Percentiles rank a stretch among this genome's conserved stretches.
Evolutionary conservation across 371 early-diverging fungal genomes (phyloP).

Genomic region (Enterocytospora artemiae): DNA sequence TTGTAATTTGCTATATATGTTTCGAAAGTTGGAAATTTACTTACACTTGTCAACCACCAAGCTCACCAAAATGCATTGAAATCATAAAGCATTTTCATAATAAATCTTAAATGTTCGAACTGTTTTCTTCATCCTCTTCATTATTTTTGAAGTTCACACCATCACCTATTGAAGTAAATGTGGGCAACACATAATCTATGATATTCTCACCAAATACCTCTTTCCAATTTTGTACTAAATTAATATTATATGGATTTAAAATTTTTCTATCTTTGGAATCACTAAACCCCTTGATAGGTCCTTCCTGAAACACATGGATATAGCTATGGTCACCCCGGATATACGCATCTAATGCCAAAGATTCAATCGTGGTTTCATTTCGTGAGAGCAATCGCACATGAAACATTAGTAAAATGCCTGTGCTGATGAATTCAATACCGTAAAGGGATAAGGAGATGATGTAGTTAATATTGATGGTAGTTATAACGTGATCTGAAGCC

Average conservation of each 20-base stretch:
- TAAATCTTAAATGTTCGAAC: too few species aligned
- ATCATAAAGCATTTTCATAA: too few species aligned
- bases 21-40: too few species aligned
- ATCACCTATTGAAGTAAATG: conserved; percentile 52
- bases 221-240: conserved; percentile 64
- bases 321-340: conserved; percentile 32
- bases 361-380: conserved; percentile 88
- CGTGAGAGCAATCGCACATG: conserved; percentile 70
- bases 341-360: conserved; percentile 45
- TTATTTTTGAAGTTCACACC: conserved; percentile 51
- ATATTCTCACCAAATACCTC: conserved; percentile 65
- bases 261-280: conserved; percentile 60
- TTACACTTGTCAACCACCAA: too few species aligned
- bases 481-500: not conserved
- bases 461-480: conserved; percentile 56
- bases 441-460: conserved; percentile 58
- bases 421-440: conserved; percentile 64
- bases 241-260: conserved; percentile 79
- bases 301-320: conserved; percentile 62
- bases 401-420: conserved; percentile 64
- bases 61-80: too few species aligned
- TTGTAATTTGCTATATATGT: too few species aligned
- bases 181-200: conserved; percentile 60
- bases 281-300: conserved; percentile 65
- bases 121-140: conserved; percentile 7